These are phyloP conservation scores for Globisporangium acanthophoron DNA, from an alignment of 352 stramenopile species.

Conservation along the genomic window DNA sequence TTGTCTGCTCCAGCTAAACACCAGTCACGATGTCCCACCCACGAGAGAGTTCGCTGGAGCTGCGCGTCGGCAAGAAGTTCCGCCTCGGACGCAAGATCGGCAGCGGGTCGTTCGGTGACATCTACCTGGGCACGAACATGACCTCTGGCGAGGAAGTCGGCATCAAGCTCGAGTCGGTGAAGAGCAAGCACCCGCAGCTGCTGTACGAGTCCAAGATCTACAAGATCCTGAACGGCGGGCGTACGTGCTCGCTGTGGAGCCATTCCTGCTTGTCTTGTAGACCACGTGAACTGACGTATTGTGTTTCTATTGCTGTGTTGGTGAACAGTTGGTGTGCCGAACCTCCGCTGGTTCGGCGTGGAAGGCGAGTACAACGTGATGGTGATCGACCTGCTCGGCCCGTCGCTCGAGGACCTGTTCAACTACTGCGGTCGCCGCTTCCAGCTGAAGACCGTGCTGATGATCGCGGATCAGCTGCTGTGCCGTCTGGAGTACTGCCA, in stretches of 20 bases:
- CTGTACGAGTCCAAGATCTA: slow-evolving; percentile 99
- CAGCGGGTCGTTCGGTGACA: slow-evolving; percentile 99
- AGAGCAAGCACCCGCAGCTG: slow-evolving; percentile 97
- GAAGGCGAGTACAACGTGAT: slow-evolving; percentile 99
- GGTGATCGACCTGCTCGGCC: slow-evolving; percentile 99
- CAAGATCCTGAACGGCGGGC: slow-evolving; percentile 97
- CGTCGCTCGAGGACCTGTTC: slow-evolving; percentile 89
- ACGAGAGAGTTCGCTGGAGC: slow-evolving; percentile 88
- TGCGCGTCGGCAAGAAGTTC: slow-evolving; percentile 99
- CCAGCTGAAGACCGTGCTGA: slow-evolving; percentile 95
- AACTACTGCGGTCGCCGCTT: slow-evolving; percentile 87
- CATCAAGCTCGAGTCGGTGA: slow-evolving; percentile 99
- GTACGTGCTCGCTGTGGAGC: slow-evolving; percentile 58
- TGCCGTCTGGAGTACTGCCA: slow-evolving; percentile 86
- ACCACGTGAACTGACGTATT: neutral
- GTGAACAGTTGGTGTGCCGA: slow-evolving; percentile 94
- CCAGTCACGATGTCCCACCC: slow-evolving; percentile 40
- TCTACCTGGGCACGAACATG: slow-evolving; percentile 99
- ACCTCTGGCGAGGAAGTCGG: slow-evolving; percentile 98
- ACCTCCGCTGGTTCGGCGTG: slow-evolving; percentile 98
- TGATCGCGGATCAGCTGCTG: slow-evolving; percentile 88
- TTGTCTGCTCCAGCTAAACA: slow-evolving; percentile 5
- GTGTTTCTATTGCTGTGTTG: slow-evolving; percentile 19
- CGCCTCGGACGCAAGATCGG: slow-evolving; percentile 98
- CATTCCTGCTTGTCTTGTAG: too few species aligned